These are phyloP conservation scores for Endoconidiophora polonica DNA, from an alignment of 2,329 filamentous ascomycete species.

Conservation along the genomic window DNA sequence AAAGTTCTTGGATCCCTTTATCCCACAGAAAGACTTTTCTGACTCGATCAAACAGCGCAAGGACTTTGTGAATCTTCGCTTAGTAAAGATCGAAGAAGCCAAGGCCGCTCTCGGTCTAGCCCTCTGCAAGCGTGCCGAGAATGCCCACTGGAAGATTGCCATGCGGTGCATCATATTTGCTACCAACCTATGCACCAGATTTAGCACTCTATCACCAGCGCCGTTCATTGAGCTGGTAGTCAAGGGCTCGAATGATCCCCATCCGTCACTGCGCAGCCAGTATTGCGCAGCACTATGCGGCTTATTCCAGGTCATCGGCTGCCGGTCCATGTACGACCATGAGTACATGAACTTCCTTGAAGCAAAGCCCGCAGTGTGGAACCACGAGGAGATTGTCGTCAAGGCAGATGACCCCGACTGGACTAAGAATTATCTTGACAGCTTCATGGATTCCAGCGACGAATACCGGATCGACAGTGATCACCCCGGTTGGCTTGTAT, in stretches of 20 bases:
- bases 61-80: constrained; percentile 56
- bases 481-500: constrained; percentile 90
- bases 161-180: constrained; percentile 80
- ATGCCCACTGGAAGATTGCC: constrained; percentile 92
- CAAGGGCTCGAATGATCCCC: constrained; percentile 70
- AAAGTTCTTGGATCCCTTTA: constrained; percentile 17
- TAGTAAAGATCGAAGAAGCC: constrained; percentile 62
- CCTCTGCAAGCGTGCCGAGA: constrained; percentile 57
- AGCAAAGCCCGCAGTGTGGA: constrained; percentile 1
- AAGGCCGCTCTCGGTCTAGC: constrained; percentile 70
- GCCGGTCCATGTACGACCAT: constrained; percentile 71
- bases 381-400: constrained; percentile 52
- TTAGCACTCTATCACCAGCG: constrained; percentile 68
- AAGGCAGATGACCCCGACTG: constrained; percentile 59
- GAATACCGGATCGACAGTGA: constrained; percentile 86
- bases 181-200: constrained; percentile 78
- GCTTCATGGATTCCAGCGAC: constrained; percentile 55
- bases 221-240: constrained; percentile 72
- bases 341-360: constrained; percentile 68
- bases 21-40: constrained; percentile 39
- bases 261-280: constrained; percentile 67
- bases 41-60: constrained; percentile 43
- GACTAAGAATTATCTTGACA: constrained; percentile 60
- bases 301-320: constrained; percentile 72
- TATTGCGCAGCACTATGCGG: constrained; percentile 64